Percentiles rank a stretch among this genome's conserved stretches.
Conservation (phyloP, 148 eudicot genomes). For the Chenopodium berlandieri region DNA sequence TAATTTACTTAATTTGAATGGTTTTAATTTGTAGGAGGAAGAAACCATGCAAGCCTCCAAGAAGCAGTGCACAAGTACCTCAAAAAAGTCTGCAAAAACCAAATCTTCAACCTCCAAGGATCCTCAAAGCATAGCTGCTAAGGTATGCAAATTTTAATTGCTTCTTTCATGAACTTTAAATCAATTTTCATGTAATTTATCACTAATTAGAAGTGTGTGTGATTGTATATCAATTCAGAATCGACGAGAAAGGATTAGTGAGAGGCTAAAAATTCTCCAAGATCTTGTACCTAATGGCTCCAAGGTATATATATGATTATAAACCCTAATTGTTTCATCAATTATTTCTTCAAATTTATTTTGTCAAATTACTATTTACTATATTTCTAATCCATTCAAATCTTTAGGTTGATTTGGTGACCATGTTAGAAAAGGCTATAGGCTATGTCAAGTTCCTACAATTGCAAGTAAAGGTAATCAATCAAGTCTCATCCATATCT, state of each 20-base stretch:
- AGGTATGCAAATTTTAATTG: conserved; percentile 38
- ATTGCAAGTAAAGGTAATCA: conserved; percentile 82
- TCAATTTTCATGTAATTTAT: neutral
- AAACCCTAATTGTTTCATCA: neutral
- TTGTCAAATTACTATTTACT: no score
- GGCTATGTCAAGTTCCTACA: conserved; percentile 95
- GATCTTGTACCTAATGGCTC: conserved; percentile 97
- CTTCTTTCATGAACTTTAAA: conserved; percentile 6
- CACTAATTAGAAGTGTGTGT: neutral
- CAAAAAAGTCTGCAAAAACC: conserved; percentile 56
- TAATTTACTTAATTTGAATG: neutral
- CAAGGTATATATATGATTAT: conserved; percentile 44
- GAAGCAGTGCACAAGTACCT: conserved; percentile 63
- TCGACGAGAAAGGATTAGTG: conserved; percentile 92
- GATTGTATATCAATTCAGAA: conserved; percentile 38
- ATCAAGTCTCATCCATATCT: neutral
- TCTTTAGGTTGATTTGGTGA: conserved; percentile 89
- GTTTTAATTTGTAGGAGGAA: conserved; percentile 36
- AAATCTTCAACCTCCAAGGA: conserved; percentile 62
- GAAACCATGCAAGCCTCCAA: conserved; percentile 62
- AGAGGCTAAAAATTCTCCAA: conserved; percentile 80
- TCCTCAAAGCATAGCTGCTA: conserved; percentile 96
- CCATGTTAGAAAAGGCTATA: conserved; percentile 95
- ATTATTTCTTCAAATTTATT: neutral
- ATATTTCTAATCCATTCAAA: neutral